Evolutionary conservation across 345 rosid species (phyloP), one percentile per base, ranked within the genome.

Genomic region (Aquilaria sinensis): DNA sequence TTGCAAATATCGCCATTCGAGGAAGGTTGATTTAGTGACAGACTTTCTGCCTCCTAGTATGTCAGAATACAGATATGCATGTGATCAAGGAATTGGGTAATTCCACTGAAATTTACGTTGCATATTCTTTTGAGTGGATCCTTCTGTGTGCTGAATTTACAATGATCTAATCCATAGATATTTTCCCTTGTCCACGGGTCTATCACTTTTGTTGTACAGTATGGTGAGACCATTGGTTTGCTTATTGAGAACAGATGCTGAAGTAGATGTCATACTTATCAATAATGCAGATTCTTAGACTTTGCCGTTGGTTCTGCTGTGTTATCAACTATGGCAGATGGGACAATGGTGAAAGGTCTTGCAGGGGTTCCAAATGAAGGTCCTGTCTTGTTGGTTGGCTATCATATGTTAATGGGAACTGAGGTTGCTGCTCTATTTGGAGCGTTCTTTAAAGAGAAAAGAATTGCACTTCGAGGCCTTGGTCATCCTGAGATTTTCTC

Each of bases 351-450:
- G 72, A 86, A 65, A 77, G 89, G 91, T 31, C 89, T 89, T 61
- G 76, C 71, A 0, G 96, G 88, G 34, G 81, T 89, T 73, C 96
- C 91, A 47, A 68, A 62, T 46, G 81, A 87, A 80, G 96, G 96
- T 62, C 96, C 89, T 10, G 88, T 89, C 45, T 31, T 87, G 46
- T 74, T 81, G 47, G 79, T 85, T 67, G 96, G 96, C 52, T 81
- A 85, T 74, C 96, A 89, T 65, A 85, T 80, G 88, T 49, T 89
- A 70, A 60, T 86, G 81, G 94, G 94, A 32, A 9, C 80, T 30
- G 96, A 89, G 64, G 62, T 85, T 31, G 70, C 52, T 63, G 70
- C 89, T 58, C 70, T 89, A 60, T 70, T 64, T 4, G 88, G 78
- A 66, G 77, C 80, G 56, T 80, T 84, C 68, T 53, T 85, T 51